phyloP scores from a whole-genome alignment of 768 basidiomycete genomes.

The Termitomyces sp. region DNA sequence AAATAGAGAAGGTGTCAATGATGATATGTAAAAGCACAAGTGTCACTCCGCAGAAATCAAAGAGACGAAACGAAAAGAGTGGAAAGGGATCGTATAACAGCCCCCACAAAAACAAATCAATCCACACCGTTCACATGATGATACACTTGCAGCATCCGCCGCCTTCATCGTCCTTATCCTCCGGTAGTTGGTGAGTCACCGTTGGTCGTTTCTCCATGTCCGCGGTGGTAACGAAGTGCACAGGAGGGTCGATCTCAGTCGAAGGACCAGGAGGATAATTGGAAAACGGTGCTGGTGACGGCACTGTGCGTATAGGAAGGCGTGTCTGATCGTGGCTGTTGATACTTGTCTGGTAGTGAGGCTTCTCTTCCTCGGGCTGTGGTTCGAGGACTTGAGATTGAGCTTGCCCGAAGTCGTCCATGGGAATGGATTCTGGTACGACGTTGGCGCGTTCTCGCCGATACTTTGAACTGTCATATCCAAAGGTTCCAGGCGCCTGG shows the following conservation, averaged over 20 bases:
- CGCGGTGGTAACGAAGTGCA: conserved; percentile 5
- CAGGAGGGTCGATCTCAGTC: conserved; percentile 16
- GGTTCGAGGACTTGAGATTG: conserved; percentile 15
- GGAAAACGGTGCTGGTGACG: conserved; percentile 62
- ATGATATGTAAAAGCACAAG: conserved; percentile 10
- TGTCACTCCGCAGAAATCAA: conserved; percentile 2
- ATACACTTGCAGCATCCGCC: conserved; percentile 80
- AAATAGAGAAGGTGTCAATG: conserved; percentile 4
- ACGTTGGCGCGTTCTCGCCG: conserved; percentile 40
- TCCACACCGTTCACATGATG: conserved; percentile 60
- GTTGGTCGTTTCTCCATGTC: conserved; percentile 21
- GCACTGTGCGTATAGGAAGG: conserved; percentile 31
- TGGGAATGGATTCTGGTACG: conserved; percentile 41
- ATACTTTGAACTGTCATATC: conserved; percentile 71
- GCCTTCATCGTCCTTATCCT: conserved; percentile 42
- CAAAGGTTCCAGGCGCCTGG: conserved; percentile 83
- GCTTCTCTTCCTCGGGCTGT: conserved; percentile 19
- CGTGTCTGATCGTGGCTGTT: conserved; percentile 23
- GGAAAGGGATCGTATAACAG: conserved; percentile 8
- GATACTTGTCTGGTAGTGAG: conserved; percentile 13
- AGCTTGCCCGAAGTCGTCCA: conserved; percentile 65
- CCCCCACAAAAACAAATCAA: not conserved
- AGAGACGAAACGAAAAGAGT: conserved; percentile 8
- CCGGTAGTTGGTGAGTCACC: conserved; percentile 38
- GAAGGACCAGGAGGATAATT: conserved; percentile 43